These are phyloP conservation scores for Penicillium turbatum DNA, from an alignment of 495 filamentous ascomycete species.

Conservation along the genomic window DNA sequence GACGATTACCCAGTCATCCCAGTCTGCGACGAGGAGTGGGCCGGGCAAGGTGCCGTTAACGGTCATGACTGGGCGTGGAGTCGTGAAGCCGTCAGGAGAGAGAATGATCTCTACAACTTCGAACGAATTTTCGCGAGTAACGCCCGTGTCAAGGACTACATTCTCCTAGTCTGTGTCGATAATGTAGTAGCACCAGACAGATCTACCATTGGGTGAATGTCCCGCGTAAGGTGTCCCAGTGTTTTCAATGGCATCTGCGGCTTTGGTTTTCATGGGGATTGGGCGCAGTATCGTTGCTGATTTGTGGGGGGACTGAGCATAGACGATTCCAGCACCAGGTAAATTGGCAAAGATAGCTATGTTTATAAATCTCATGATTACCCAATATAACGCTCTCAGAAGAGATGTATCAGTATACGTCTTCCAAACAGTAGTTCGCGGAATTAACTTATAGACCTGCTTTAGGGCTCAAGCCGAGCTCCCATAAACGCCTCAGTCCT, in stretches of 20 bases:
- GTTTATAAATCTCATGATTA: neutral
- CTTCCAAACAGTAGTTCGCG: neutral
- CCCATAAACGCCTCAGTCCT: neutral
- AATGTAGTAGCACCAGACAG: slow-evolving; percentile 40
- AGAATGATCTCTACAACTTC: slow-evolving; percentile 39
- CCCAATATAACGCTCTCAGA: neutral
- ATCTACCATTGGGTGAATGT: neutral
- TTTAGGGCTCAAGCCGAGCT: neutral
- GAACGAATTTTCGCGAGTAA: slow-evolving; percentile 33
- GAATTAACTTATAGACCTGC: neutral
- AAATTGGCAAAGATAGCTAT: neutral
- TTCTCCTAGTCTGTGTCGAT: slow-evolving; percentile 54
- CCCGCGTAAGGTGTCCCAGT: neutral
- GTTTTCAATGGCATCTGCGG: neutral
- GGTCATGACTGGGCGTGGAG: slow-evolving; percentile 51
- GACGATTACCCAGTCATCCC: slow-evolving; percentile 65
- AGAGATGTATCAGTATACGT: neutral
- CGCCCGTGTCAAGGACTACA: slow-evolving; percentile 39
- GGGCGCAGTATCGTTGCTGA: neutral
- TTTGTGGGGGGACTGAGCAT: neutral
- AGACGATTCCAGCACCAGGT: neutral
- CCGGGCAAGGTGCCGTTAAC: slow-evolving; percentile 68
- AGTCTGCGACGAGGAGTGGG: slow-evolving; percentile 54
- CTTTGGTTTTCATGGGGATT: neutral
- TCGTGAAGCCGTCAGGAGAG: slow-evolving; percentile 63